A percentile compares a stretch with the other conserved stretches of the same genome.
These are phyloP conservation scores for Tuber indicum DNA, from an alignment of 495 filamentous ascomycete species.

Conservation along the genomic window DNA sequence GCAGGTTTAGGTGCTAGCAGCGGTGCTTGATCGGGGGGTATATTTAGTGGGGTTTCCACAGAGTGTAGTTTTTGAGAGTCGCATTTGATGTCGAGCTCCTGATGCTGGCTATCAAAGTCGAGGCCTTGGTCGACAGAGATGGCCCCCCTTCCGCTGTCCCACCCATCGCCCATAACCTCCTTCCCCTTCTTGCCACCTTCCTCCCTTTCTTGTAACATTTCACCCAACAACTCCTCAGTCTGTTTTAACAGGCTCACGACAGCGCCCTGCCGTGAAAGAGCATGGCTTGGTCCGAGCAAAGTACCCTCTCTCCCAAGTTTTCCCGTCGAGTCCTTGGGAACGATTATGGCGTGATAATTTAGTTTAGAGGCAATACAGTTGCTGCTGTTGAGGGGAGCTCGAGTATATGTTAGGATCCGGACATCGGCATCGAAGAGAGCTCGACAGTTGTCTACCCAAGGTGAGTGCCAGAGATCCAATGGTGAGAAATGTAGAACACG, in stretches of 20 bases:
- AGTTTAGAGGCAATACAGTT: not conserved
- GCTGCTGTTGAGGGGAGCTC: not conserved
- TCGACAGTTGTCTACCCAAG: not conserved
- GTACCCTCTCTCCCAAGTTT: not conserved
- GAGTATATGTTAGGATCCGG: slow-evolving; percentile 1
- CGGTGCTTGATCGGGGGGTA: not conserved
- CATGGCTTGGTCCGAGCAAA: not conserved
- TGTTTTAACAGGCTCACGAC: not conserved
- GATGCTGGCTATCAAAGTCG: not conserved
- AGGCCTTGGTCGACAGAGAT: not conserved
- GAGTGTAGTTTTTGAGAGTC: not conserved
- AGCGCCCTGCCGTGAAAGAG: not conserved
- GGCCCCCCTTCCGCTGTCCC: not conserved
- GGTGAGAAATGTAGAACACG: not conserved
- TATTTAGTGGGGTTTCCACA: not conserved
- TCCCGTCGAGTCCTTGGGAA: not conserved
- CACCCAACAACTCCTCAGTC: not conserved
- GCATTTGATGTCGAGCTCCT: not conserved
- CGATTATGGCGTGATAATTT: not conserved
- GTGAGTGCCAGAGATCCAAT: not conserved
- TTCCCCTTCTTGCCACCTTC: not conserved
- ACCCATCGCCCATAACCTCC: not conserved
- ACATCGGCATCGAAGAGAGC: slow-evolving; percentile 1
- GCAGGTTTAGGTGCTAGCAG: no score
- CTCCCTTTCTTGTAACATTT: not conserved